These are phyloP conservation scores for Escovopsis sp. DNA, from an alignment of 2,329 filamentous ascomycete species.

Conservation along the genomic window DNA sequence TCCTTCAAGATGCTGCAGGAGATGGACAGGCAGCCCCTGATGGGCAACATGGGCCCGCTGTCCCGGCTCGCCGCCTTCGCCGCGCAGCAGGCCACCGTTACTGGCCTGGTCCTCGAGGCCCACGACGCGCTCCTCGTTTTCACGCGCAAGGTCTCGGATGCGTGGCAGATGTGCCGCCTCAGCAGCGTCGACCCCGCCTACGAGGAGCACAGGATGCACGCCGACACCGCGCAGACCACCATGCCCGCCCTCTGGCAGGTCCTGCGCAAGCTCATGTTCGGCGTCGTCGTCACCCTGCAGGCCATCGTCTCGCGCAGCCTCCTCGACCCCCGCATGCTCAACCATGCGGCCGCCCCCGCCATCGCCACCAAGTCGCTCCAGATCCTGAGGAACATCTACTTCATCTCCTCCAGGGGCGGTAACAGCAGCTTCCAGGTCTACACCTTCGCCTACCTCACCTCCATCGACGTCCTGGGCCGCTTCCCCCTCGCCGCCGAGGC, in stretches of 20 bases:
- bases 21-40: constrained; percentile 45
- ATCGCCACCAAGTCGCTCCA: constrained; percentile 59
- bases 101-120: constrained; percentile 29
- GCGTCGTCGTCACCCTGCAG: constrained; percentile 59
- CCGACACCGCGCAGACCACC: constrained; percentile 50
- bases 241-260: constrained; percentile 61
- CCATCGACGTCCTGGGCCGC: constrained; percentile 67
- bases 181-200: constrained; percentile 57
- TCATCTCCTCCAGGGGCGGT: constrained; percentile 62
- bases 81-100: constrained; percentile 37
- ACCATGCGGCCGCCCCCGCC: constrained; percentile 36
- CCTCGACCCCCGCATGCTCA: constrained; percentile 33
- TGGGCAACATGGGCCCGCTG: constrained; percentile 52
- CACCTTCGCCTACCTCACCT: constrained; percentile 66
- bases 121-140: constrained; percentile 54
- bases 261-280: constrained; percentile 61
- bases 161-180: constrained; percentile 63
- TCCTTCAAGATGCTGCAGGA: constrained; percentile 46
- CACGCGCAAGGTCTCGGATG: constrained; percentile 47
- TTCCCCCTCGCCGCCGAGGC: constrained; percentile 49
- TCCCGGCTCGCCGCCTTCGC: constrained; percentile 51
- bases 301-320: constrained; percentile 53
- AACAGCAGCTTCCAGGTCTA: constrained; percentile 69
- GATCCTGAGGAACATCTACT: constrained; percentile 63
- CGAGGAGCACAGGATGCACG: constrained; percentile 46